These are phyloP conservation scores for Coemansia sp. DNA, from an alignment of 192 early-diverging fungal genomes.

Conservation along the genomic window DNA sequence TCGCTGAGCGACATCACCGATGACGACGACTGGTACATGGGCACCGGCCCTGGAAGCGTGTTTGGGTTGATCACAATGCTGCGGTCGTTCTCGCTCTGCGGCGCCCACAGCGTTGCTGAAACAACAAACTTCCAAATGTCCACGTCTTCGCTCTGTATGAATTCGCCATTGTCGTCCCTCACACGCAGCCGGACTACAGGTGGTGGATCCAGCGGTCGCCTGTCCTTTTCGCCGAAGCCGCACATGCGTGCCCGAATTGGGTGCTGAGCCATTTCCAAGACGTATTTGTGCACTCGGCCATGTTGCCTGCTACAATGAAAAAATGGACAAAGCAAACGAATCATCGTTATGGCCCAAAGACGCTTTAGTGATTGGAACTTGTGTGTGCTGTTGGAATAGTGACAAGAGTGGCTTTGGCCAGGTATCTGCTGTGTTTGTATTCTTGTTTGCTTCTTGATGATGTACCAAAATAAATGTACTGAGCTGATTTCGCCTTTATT, in stretches of 20 bases:
- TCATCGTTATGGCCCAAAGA: neutral
- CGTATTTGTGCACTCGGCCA: conserved; percentile 57
- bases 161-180: conserved; percentile 55
- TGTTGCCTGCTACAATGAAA: conserved; percentile 29
- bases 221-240: conserved; percentile 78
- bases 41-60: conserved; percentile 42
- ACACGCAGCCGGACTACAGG: conserved; percentile 66
- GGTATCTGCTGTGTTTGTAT: neutral
- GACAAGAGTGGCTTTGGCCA: neutral
- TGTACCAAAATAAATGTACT: neutral
- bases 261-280: conserved; percentile 69
- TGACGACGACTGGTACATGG: conserved; percentile 38
- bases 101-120: conserved; percentile 50
- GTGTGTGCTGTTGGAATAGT: neutral
- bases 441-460: neutral
- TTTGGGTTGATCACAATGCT: conserved; percentile 54
- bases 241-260: conserved; percentile 75
- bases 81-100: conserved; percentile 38
- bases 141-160: conserved; percentile 60
- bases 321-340: neutral
- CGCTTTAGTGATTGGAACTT: neutral
- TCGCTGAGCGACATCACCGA: conserved; percentile 51
- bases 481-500: too few species aligned
- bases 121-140: conserved; percentile 50
- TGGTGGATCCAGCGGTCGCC: conserved; percentile 69